Evolutionary conservation across 345 rosid species (phyloP).

Genomic region (Clarkia xantiana): DNA sequence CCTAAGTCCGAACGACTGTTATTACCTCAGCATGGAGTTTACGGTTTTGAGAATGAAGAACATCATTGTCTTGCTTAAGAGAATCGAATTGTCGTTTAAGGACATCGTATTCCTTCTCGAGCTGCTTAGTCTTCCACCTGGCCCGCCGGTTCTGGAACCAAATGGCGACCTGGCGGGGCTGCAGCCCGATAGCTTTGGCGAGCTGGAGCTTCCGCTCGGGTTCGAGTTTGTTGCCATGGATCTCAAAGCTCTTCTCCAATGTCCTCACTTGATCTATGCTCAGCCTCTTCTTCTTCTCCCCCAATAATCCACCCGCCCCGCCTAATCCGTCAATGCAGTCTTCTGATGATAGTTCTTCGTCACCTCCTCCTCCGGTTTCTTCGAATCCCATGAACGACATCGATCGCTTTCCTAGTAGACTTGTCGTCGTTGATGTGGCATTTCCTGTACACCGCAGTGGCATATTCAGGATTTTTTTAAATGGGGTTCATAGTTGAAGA

Average conservation of each 20-base stretch:
- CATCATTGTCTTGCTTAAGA: constrained; percentile 56
- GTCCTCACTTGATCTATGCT: constrained; percentile 84
- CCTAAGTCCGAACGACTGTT: neutral
- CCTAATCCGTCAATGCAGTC: constrained; percentile 47
- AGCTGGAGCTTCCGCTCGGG: constrained; percentile 91
- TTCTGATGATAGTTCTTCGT: constrained; percentile 59
- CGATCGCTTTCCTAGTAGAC: constrained; percentile 14
- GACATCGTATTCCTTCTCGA: constrained; percentile 76
- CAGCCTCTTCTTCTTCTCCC: constrained; percentile 80
- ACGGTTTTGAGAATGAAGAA: constrained; percentile 63
- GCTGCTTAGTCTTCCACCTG: constrained; percentile 88
- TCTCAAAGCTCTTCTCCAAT: constrained; percentile 78
- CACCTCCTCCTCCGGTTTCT: constrained; percentile 5
- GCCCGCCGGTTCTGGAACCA: constrained; percentile 97
- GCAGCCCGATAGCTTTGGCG: constrained; percentile 80
- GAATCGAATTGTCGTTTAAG: constrained; percentile 65
- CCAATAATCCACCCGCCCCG: constrained; percentile 14
- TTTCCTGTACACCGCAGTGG: neutral
- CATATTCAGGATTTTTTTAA: neutral
- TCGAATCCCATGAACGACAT: constrained; percentile 11
- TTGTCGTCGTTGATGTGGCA: neutral
- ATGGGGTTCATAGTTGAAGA: too few relatives aligned
- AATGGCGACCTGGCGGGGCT: constrained; percentile 84
- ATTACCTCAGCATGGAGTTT: constrained; percentile 65
- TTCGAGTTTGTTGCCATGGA: constrained; percentile 71